Conservation (phyloP, 2,329 filamentous ascomycete genomes). For the Colletotrichum caudatum region DNA sequence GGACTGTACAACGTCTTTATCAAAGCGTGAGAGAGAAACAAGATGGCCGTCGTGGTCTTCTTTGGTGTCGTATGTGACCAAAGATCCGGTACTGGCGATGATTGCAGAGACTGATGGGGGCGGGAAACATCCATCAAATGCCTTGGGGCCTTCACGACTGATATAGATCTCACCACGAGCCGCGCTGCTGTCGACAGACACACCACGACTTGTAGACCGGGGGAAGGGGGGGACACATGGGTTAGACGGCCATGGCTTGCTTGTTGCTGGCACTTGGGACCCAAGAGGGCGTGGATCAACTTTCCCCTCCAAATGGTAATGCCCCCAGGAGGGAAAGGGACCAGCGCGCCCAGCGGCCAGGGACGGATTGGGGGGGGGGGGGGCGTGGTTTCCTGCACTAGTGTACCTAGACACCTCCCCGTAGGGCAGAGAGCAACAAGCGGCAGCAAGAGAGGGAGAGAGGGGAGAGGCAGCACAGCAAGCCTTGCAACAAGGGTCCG, state of each 20-base stretch:
- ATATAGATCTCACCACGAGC: slow-evolving; percentile 42
- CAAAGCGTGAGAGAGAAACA: slow-evolving; percentile 16
- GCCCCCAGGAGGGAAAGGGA: slow-evolving; percentile 17
- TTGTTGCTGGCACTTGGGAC: slow-evolving; percentile 29
- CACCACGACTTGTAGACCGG: slow-evolving; percentile 29
- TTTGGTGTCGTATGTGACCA: slow-evolving; percentile 14
- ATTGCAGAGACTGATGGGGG: slow-evolving; percentile 39
- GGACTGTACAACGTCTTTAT: slow-evolving; percentile 13
- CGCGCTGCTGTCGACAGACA: slow-evolving; percentile 31
- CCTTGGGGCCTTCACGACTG: slow-evolving; percentile 42
- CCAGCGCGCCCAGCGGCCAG: slow-evolving; percentile 22
- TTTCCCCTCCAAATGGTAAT: slow-evolving; percentile 20
- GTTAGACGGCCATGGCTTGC: slow-evolving; percentile 29
- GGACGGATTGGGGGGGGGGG: slow-evolving; percentile 14
- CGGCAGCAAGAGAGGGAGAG: slow-evolving; percentile 19
- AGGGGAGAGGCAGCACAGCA: slow-evolving; percentile 30
- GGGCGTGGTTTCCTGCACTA: slow-evolving; percentile 15
- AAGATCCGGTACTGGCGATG: slow-evolving; percentile 26
- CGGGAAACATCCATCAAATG: slow-evolving; percentile 33
- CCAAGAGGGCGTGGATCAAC: slow-evolving; percentile 34
- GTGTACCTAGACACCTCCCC: slow-evolving; percentile 6
- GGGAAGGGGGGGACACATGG: slow-evolving; percentile 22
- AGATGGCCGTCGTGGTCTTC: slow-evolving; percentile 14
- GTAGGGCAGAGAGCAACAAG: slow-evolving; percentile 41
- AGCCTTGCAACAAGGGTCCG: slow-evolving; percentile 28